A percentile compares a stretch with the other conserved stretches of the same genome.
phyloP scores from a whole-genome alignment of 768 basidiomycete species.

The Pleurotus cornucopiae region DNA sequence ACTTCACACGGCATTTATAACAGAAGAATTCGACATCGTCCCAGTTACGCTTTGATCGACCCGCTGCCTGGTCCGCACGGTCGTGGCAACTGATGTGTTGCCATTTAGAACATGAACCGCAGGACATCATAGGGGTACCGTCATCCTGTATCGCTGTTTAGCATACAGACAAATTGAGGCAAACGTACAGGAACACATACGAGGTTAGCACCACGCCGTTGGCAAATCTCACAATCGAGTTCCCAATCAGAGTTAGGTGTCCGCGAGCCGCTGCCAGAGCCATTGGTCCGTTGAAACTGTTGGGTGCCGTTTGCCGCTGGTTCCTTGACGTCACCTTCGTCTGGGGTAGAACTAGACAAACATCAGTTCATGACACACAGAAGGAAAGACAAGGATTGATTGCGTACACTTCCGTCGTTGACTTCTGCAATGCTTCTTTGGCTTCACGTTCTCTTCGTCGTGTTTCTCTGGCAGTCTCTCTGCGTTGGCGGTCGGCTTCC shows the following conservation, averaged over 20 bases:
- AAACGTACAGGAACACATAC: conserved; percentile 36
- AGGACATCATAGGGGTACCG: conserved; percentile 73
- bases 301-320: conserved; percentile 1
- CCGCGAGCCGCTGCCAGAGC: conserved; percentile 37
- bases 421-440: conserved; percentile 27
- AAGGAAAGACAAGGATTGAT: neutral
- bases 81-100: conserved; percentile 90
- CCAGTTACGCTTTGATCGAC: conserved; percentile 76
- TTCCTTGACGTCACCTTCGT: neutral
- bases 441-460: conserved; percentile 47
- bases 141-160: conserved; percentile 56
- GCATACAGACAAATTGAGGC: conserved; percentile 3
- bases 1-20: conserved; percentile 36
- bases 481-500: conserved; percentile 45
- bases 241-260: conserved; percentile 74
- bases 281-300: conserved; percentile 15
- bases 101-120: conserved; percentile 81
- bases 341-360: neutral
- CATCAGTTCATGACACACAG: neutral
- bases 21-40: conserved; percentile 82
- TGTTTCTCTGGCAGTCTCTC: conserved; percentile 60
- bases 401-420: conserved; percentile 20
- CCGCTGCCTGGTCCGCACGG: conserved; percentile 55
- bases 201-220: conserved; percentile 64
- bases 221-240: conserved; percentile 85